These are phyloP conservation scores for Fraxinus latifolia DNA, from an alignment of 305 asterid genomes.

Conservation along the genomic window DNA sequence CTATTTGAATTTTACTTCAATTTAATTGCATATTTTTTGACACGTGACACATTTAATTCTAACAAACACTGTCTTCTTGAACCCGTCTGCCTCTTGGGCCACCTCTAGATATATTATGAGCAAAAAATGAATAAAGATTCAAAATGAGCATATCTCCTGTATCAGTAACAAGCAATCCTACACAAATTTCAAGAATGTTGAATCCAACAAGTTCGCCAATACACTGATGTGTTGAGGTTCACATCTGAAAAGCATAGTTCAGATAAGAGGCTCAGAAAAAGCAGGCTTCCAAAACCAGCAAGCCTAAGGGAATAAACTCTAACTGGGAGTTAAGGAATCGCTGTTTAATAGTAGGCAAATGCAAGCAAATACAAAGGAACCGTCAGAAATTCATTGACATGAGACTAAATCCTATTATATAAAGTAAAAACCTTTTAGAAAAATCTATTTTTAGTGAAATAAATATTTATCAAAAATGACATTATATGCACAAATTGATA, in stretches of 20 bases:
- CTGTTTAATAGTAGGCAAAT: not conserved
- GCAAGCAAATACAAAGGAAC: not conserved
- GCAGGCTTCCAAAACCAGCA: not conserved
- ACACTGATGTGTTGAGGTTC: not conserved
- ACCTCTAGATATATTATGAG: not conserved
- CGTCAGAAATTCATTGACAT: not conserved
- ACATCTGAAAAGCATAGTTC: not conserved
- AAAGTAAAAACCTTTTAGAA: not conserved
- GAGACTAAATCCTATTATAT: not conserved
- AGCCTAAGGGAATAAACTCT: not conserved
- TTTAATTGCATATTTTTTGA: not conserved
- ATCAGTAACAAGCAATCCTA: not conserved
- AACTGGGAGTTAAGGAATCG: not conserved
- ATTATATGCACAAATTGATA: not conserved
- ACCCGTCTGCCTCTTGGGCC: not conserved
- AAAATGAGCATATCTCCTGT: not conserved
- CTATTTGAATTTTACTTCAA: not conserved
- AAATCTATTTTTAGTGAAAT: not conserved
- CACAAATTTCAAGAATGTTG: not conserved
- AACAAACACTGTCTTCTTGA: not conserved
- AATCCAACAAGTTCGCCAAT: not conserved
- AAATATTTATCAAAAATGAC: not conserved
- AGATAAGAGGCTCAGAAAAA: not conserved
- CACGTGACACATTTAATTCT: not conserved
- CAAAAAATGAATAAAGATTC: not conserved